phyloP scores from a whole-genome alignment of 306 rosid genomes.

The Trichosanthes cucumerina region DNA sequence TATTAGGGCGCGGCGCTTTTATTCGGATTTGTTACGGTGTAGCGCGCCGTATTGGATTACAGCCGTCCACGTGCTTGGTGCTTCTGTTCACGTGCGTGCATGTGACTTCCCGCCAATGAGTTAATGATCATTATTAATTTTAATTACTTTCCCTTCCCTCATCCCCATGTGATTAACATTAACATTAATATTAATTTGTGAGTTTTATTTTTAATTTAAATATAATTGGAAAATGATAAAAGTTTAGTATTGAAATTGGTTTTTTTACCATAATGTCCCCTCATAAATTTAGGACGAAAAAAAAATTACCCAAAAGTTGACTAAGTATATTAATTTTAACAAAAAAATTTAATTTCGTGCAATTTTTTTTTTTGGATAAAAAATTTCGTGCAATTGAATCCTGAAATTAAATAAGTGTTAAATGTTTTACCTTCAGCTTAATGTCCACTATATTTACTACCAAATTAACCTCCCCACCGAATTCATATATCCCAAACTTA shows the following conservation, averaged over 20 bases:
- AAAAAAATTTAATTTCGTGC: background rate
- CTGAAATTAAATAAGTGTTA: too few relatives aligned
- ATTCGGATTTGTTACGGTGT: background rate
- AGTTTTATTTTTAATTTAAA: background rate
- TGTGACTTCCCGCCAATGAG: slow-evolving; percentile 36
- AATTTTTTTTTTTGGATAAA: too few relatives aligned
- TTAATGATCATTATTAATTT: slow-evolving; percentile 13
- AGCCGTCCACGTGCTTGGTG: slow-evolving; percentile 45
- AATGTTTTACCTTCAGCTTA: background rate
- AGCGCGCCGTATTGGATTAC: slow-evolving; percentile 27
- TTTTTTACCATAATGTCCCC: background rate
- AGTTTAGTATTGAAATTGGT: background rate
- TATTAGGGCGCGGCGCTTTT: background rate
- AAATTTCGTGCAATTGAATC: background rate
- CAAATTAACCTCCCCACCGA: too few relatives aligned
- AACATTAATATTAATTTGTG: background rate
- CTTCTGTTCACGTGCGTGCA: slow-evolving; percentile 54
- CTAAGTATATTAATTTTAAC: too few relatives aligned
- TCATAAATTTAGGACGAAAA: background rate
- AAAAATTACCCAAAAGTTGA: too few relatives aligned
- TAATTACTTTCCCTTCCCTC: slow-evolving; percentile 17
- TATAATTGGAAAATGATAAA: background rate
- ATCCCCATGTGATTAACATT: slow-evolving; percentile 33
- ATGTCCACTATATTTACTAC: background rate
- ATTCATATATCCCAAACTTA: too few relatives aligned